Evolutionary conservation across 176 grass and related monocot species (phyloP).

Genomic region (Bonia amplexicaulis): DNA sequence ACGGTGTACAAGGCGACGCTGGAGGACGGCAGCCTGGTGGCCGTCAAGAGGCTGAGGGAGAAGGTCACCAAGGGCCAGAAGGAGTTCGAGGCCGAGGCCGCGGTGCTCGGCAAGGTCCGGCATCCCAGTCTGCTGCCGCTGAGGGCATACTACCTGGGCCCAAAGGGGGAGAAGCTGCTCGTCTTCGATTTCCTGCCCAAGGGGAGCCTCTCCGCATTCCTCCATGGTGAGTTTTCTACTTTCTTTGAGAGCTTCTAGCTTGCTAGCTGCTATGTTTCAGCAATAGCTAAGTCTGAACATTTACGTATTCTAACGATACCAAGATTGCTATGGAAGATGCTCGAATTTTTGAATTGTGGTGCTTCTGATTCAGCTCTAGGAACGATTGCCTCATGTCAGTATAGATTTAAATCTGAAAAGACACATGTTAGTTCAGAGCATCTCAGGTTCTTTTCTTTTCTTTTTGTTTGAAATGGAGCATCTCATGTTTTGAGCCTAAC

Average conservation of each 20-base stretch:
- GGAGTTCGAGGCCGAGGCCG: constrained; percentile 65
- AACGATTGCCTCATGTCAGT: not conserved
- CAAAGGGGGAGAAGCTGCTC: constrained; percentile 74
- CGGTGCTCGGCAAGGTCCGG: constrained; percentile 45
- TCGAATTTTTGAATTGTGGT: not conserved
- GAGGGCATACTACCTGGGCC: constrained; percentile 58
- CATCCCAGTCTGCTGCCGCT: constrained; percentile 53
- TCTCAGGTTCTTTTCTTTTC: not conserved
- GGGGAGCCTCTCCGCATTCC: constrained; percentile 49
- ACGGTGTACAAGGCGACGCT: not conserved
- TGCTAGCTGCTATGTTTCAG: not conserved
- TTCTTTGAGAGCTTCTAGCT: not conserved
- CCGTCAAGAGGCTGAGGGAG: constrained; percentile 41
- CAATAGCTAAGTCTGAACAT: not conserved
- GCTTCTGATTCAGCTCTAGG: not conserved
- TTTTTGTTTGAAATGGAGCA: not conserved
- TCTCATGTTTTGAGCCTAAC: not conserved
- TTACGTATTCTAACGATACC: not conserved
- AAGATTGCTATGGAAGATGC: not conserved
- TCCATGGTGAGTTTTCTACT: constrained; percentile 37
- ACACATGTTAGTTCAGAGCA: not conserved
- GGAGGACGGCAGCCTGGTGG: not conserved
- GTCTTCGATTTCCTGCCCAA: constrained; percentile 76
- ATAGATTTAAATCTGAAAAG: not conserved
- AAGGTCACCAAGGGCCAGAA: constrained; percentile 73